phyloP scores from a whole-genome alignment of 805 yeast genomes.

The Isabelozyma gotoi region DNA sequence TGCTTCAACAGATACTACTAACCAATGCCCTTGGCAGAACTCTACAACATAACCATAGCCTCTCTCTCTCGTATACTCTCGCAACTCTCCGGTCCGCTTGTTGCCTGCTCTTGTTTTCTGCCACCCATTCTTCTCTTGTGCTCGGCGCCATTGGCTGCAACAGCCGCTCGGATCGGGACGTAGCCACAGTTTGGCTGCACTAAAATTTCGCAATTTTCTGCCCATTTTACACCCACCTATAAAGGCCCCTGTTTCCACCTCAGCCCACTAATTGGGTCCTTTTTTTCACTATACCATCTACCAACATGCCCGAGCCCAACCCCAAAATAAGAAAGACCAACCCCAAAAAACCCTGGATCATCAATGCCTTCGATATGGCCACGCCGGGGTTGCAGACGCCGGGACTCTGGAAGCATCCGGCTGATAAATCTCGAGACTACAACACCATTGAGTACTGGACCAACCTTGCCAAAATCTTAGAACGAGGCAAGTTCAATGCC shows the following conservation, averaged over 20 bases:
- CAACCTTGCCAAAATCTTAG: constrained; percentile 38
- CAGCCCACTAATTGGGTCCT: no score
- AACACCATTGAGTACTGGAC: constrained; percentile 31
- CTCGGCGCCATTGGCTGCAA: not conserved
- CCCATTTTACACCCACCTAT: not conserved
- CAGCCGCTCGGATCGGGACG: not conserved
- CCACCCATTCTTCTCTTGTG: not conserved
- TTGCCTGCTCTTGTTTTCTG: no score
- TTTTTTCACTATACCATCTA: no score
- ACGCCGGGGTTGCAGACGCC: constrained; percentile 21
- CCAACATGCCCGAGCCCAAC: constrained; percentile 1
- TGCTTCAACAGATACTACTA: no score
- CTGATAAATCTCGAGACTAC: constrained; percentile 28
- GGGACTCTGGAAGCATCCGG: constrained; percentile 40
- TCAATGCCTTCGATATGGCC: constrained; percentile 40
- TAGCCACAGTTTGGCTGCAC: not conserved
- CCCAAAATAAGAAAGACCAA: not conserved
- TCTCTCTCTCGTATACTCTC: no score
- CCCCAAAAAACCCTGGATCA: constrained; percentile 20
- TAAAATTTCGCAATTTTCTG: not conserved
- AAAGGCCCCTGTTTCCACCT: not conserved
- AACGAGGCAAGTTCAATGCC: constrained; percentile 39
- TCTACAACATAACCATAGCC: no score
- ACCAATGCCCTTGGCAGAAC: no score
- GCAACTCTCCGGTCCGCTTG: no score